phyloP scores from a whole-genome alignment of 129 eudicot genomes.

The Flaveria brownii region DNA sequence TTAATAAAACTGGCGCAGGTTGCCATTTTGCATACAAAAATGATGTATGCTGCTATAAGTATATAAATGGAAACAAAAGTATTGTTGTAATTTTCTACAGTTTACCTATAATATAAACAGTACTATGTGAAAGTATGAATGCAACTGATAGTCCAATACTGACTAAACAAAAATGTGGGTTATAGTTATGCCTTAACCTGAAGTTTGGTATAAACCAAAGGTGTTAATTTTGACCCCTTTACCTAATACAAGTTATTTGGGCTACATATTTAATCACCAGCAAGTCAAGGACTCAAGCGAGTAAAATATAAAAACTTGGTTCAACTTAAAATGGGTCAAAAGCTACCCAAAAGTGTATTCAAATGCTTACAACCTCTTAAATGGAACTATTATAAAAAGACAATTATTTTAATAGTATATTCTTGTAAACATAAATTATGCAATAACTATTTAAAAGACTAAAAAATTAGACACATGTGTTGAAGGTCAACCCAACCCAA shows the following conservation, averaged over 20 bases:
- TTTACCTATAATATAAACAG: background rate
- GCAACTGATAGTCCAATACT: background rate
- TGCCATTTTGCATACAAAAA: background rate
- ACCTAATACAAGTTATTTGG: background rate
- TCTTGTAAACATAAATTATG: background rate
- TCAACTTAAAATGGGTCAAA: background rate
- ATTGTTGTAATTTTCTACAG: background rate
- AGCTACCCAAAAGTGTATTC: background rate
- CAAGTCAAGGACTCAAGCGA: background rate
- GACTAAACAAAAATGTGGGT: background rate
- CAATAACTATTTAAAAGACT: background rate
- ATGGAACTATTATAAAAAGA: background rate
- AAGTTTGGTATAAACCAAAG: background rate
- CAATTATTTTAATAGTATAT: slow-evolving; percentile 1
- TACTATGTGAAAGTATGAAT: background rate
- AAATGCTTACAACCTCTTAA: background rate
- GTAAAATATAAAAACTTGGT: background rate
- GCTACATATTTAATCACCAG: background rate
- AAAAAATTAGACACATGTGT: background rate
- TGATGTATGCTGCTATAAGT: background rate
- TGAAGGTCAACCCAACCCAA: background rate
- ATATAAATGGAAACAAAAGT: background rate
- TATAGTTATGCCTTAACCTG: background rate
- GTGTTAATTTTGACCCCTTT: background rate
- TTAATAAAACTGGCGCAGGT: background rate